Evolutionary conservation across 1,284 basidiomycete genomes (phyloP).

Genomic region (Rhodotorula sp.): DNA sequence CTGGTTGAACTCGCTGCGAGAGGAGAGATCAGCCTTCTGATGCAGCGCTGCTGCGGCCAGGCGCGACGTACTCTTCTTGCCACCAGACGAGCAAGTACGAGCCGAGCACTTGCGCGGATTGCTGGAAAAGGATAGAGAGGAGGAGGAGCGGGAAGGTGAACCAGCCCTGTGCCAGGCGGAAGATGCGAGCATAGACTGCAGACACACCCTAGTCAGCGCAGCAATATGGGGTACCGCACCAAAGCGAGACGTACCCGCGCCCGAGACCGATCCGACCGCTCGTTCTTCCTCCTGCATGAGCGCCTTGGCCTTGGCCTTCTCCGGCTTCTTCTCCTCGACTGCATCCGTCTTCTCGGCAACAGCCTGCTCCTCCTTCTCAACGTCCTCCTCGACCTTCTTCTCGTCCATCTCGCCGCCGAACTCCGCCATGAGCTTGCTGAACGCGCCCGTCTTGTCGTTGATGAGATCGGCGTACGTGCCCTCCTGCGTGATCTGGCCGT

Average conservation of each 20-base stretch:
- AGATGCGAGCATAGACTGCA: conserved; percentile 66
- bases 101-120: conserved; percentile 58
- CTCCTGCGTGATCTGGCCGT: conserved; percentile 65
- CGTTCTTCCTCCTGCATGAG: conserved; percentile 58
- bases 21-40: neutral
- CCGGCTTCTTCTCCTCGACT: conserved; percentile 39
- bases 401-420: conserved; percentile 62
- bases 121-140: conserved; percentile 63
- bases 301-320: conserved; percentile 54
- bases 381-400: conserved; percentile 55
- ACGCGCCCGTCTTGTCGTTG: conserved; percentile 62
- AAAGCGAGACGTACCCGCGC: neutral
- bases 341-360: conserved; percentile 48
- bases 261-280: conserved; percentile 37
- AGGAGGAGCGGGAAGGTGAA: conserved; percentile 64
- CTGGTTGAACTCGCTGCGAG: conserved; percentile 19
- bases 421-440: conserved; percentile 68
- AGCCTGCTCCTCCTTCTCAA: conserved; percentile 51
- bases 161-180: conserved; percentile 64
- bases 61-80: conserved; percentile 35
- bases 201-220: too few relatives aligned
- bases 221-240: neutral
- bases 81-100: conserved; percentile 54
- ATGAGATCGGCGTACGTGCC: conserved; percentile 74
- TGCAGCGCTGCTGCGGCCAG: neutral